Evolutionary conservation across 176 grass and related monocot genomes (phyloP).

Genomic region (Paspalum vaginatum): DNA sequence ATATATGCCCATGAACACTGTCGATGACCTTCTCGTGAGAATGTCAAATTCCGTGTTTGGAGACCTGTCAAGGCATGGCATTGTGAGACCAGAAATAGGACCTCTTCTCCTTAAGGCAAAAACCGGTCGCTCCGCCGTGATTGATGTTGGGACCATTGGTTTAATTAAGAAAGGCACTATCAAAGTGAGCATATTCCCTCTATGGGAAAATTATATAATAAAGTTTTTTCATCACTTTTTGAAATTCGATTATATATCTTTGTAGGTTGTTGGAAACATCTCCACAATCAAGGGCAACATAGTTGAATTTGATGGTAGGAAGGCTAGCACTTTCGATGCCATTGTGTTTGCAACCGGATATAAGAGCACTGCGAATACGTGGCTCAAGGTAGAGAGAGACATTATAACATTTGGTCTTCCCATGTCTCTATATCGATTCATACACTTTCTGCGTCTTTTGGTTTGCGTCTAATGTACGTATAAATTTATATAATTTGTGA

Average conservation of each 20-base stretch:
- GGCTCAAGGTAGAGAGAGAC: slow-evolving; percentile 50
- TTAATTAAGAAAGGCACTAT: too few relatives aligned
- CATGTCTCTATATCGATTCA: not conserved
- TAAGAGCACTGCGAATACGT: slow-evolving; percentile 30
- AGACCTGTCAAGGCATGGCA: slow-evolving; percentile 49
- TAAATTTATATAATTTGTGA: not conserved
- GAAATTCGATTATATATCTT: not conserved
- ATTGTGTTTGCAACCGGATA: slow-evolving; percentile 64
- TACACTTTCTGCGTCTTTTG: too few relatives aligned
- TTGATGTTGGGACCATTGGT: slow-evolving; percentile 45
- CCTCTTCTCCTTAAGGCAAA: slow-evolving; percentile 39
- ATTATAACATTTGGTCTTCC: not conserved
- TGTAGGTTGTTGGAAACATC: not conserved
- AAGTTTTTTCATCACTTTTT: not conserved
- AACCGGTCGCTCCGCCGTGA: slow-evolving; percentile 29
- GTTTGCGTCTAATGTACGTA: too few relatives aligned
- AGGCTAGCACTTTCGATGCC: slow-evolving; percentile 23
- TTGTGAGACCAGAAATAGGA: slow-evolving; percentile 41
- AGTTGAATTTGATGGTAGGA: slow-evolving; percentile 26
- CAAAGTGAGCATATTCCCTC: slow-evolving; percentile 22
- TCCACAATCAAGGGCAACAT: slow-evolving; percentile 28
- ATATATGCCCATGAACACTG: slow-evolving; percentile 2
- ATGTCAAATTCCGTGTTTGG: slow-evolving; percentile 44
- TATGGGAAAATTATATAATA: not conserved
- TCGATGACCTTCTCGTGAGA: slow-evolving; percentile 34